Evolutionary conservation across 2,329 filamentous ascomycete genomes (phyloP).

Genomic region (Teratosphaeria epicoccoides): DNA sequence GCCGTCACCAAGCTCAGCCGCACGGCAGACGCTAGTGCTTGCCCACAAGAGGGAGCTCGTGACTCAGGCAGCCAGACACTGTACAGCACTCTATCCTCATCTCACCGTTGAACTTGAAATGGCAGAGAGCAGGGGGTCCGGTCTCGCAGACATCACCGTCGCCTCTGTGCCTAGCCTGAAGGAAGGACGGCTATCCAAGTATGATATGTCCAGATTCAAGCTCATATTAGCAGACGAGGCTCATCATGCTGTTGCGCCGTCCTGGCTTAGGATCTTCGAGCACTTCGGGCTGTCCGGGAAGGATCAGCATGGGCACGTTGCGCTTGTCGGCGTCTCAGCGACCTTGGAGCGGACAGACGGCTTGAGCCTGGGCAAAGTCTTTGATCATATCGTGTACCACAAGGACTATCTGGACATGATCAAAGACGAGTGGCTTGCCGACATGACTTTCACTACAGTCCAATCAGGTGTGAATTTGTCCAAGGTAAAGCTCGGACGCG

Average conservation of each 20-base stretch:
- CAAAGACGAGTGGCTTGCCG: conserved; percentile 78
- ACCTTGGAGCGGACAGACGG: conserved; percentile 74
- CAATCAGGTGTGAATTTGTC: conserved; percentile 71
- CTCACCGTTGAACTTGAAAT: conserved; percentile 86
- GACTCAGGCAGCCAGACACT: conserved; percentile 85
- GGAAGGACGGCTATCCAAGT: conserved; percentile 67
- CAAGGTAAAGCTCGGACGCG: conserved; percentile 43
- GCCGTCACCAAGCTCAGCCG: conserved; percentile 42
- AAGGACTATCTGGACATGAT: conserved; percentile 77
- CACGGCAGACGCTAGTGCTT: conserved; percentile 75
- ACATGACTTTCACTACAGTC: conserved; percentile 91
- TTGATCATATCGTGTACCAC: conserved; percentile 94
- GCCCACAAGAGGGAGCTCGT: conserved; percentile 89
- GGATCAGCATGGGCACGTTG: conserved; percentile 28
- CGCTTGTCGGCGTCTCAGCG: conserved; percentile 82
- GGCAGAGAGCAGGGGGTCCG: conserved; percentile 65
- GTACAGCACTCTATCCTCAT: conserved; percentile 64
- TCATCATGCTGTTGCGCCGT: conserved; percentile 82
- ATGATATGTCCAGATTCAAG: conserved; percentile 70
- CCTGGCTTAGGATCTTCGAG: conserved; percentile 64
- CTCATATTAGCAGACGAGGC: conserved; percentile 90
- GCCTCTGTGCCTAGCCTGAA: conserved; percentile 80
- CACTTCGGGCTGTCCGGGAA: conserved; percentile 57
- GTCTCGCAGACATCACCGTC: conserved; percentile 80
- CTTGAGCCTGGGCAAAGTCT: conserved; percentile 66